These are phyloP conservation scores for Eutrema japonicum DNA, from an alignment of 345 rosid species.

Conservation along the genomic window DNA sequence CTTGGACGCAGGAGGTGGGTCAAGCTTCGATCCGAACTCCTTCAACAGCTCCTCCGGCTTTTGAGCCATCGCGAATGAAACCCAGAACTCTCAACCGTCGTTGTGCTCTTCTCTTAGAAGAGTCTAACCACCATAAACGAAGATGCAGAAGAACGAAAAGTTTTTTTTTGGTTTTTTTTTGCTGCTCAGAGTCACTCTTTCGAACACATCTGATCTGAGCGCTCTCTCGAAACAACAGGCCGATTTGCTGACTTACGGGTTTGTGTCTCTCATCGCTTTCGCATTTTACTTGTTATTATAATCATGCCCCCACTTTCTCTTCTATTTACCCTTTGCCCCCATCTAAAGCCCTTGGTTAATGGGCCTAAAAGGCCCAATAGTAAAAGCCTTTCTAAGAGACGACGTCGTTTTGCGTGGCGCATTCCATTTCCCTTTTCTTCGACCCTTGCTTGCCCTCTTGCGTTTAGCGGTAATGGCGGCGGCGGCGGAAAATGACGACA, in stretches of 20 bases:
- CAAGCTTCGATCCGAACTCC: conserved; percentile 93
- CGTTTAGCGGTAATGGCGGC: conserved; percentile 37
- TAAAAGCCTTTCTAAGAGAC: neutral
- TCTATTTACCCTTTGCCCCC: neutral
- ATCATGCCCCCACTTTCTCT: conserved; percentile 23
- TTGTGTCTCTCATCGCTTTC: conserved; percentile 40
- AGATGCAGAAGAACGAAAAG: conserved; percentile 1
- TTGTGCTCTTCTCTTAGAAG: conserved; percentile 21
- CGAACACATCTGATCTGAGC: conserved; percentile 51
- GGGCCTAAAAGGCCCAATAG: conserved; percentile 11
- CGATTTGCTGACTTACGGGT: conserved; percentile 47
- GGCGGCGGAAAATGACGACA: conserved; percentile 37
- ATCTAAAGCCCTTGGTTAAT: neutral
- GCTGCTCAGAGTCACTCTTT: conserved; percentile 21
- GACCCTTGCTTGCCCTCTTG: neutral
- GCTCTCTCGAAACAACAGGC: conserved; percentile 41
- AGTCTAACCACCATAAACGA: conserved; percentile 31
- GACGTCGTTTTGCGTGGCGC: neutral
- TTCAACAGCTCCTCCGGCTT: conserved; percentile 68
- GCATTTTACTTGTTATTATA: conserved; percentile 27
- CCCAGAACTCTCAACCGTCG: conserved; percentile 18
- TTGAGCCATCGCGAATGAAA: conserved; percentile 56
- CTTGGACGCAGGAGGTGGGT: conserved; percentile 65
- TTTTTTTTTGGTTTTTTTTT: conserved; percentile 8
- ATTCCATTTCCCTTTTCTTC: neutral